Evolutionary conservation across 208 protist genomes (phyloP).

Genomic region (Trypanosoma caninum): DNA sequence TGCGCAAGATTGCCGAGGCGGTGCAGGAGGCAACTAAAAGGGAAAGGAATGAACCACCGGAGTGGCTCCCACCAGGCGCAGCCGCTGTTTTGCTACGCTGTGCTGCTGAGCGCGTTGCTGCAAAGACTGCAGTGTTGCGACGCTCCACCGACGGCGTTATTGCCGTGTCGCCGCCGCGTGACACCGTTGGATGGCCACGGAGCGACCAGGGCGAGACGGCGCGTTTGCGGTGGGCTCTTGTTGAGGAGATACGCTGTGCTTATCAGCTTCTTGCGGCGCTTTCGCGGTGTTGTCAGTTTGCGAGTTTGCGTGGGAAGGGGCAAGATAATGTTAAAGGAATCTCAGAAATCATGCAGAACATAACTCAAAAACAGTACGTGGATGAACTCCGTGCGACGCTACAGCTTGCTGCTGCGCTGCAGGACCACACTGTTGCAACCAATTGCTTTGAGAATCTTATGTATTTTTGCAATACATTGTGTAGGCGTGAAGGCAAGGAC

Average conservation of each 20-base stretch:
- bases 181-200: not conserved
- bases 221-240: conserved; percentile 10
- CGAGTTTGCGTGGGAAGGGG: no score
- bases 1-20: conserved; percentile 12
- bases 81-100: not conserved
- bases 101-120: conserved; percentile 4
- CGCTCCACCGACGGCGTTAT: not conserved
- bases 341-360: not conserved
- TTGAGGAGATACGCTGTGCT: conserved; percentile 10
- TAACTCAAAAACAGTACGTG: not conserved
- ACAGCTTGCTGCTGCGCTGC: conserved; percentile 8
- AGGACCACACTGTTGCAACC: conserved; percentile 1
- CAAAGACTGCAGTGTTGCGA: not conserved
- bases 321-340: not conserved
- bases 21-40: not conserved
- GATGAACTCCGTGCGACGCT: conserved; percentile 8
- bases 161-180: not conserved
- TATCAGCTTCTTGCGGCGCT: conserved; percentile 12
- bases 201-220: conserved; percentile 10
- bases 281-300: no score
- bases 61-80: not conserved
- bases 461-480: not conserved
- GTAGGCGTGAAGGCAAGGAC: not conserved
- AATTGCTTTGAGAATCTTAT: conserved; percentile 1
- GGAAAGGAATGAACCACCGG: not conserved